phyloP scores from a whole-genome alignment of 225 moss, liverwort and hornwort species.

The Physcomitrellopsis africana region DNA sequence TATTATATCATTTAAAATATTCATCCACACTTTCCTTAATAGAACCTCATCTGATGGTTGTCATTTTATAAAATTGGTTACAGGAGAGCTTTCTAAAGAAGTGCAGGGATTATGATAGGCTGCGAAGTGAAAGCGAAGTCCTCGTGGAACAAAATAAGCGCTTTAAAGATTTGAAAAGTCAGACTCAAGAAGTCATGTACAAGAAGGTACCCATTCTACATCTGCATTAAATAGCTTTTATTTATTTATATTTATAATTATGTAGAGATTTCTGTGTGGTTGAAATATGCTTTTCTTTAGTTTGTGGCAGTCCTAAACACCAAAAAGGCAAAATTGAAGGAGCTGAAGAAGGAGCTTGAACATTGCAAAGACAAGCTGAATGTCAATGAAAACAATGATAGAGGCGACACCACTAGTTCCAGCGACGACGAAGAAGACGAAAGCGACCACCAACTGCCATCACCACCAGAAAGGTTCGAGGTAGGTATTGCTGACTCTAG shows the following conservation, averaged over 20 bases:
- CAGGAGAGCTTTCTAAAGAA: slow-evolving; percentile 59
- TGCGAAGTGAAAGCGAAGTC: slow-evolving; percentile 43
- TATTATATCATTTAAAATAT: background rate
- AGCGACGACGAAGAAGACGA: slow-evolving; percentile 59
- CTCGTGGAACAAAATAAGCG: slow-evolving; percentile 41
- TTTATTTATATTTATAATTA: background rate
- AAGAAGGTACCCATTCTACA: slow-evolving; percentile 46
- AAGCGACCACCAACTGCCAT: slow-evolving; percentile 23
- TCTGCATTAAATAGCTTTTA: background rate
- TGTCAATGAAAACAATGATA: slow-evolving; percentile 2
- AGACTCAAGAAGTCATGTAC: slow-evolving; percentile 59
- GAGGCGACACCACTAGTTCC: slow-evolving; percentile 35
- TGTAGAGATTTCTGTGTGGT: background rate
- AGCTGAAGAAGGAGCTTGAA: slow-evolving; percentile 46
- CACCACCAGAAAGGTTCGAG: background rate
- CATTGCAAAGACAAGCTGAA: slow-evolving; percentile 11
- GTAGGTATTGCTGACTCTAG: background rate
- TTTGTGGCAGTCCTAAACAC: slow-evolving; percentile 67
- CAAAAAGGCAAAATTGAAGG: slow-evolving; percentile 66
- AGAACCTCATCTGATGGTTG: background rate
- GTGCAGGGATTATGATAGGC: slow-evolving; percentile 53
- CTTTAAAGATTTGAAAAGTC: slow-evolving; percentile 55
- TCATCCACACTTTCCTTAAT: background rate
- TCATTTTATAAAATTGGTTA: background rate
- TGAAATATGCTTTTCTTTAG: slow-evolving; percentile 24